Conservation (phyloP, 805 yeast species). For the Clavispora santaluciae region DNA sequence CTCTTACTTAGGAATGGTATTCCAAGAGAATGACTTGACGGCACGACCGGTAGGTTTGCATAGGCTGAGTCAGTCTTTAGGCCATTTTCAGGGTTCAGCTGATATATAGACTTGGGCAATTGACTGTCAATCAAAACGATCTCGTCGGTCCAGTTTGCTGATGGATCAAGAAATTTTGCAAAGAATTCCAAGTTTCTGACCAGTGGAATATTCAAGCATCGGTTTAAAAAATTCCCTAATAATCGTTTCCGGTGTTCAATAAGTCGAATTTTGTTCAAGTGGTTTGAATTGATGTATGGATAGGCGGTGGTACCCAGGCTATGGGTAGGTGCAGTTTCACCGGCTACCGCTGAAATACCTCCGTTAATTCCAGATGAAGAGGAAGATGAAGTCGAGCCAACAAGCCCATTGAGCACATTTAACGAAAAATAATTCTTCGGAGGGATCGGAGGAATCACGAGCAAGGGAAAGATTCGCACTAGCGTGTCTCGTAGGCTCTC, state of each 20-base stretch:
- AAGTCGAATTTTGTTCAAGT: constrained; percentile 32
- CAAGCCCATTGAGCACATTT: constrained; percentile 30
- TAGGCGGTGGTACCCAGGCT: constrained; percentile 8
- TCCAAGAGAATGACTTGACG: constrained; percentile 20
- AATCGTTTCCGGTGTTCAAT: constrained; percentile 42
- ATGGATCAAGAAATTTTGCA: constrained; percentile 78
- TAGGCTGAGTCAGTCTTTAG: constrained; percentile 32
- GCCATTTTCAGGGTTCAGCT: constrained; percentile 43
- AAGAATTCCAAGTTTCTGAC: constrained; percentile 60
- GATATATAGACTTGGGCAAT: constrained; percentile 36
- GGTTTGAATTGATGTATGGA: constrained; percentile 39
- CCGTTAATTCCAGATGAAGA: background rate
- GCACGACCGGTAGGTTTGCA: constrained; percentile 30
- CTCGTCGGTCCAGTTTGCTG: constrained; percentile 77
- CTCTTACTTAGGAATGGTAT: constrained; percentile 24
- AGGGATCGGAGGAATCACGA: constrained; percentile 91
- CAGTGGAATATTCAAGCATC: constrained; percentile 57
- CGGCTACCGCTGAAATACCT: background rate
- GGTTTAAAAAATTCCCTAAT: constrained; percentile 62
- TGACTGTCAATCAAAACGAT: constrained; percentile 31
- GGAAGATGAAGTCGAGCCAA: constrained; percentile 11
- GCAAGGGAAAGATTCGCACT: constrained; percentile 69
- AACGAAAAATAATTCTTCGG: constrained; percentile 39
- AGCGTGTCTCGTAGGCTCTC: constrained; percentile 74
- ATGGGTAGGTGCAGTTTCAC: constrained; percentile 6